Evolutionary conservation across 768 basidiomycete species (phyloP).

Genomic region (Arthromyces matolae): DNA sequence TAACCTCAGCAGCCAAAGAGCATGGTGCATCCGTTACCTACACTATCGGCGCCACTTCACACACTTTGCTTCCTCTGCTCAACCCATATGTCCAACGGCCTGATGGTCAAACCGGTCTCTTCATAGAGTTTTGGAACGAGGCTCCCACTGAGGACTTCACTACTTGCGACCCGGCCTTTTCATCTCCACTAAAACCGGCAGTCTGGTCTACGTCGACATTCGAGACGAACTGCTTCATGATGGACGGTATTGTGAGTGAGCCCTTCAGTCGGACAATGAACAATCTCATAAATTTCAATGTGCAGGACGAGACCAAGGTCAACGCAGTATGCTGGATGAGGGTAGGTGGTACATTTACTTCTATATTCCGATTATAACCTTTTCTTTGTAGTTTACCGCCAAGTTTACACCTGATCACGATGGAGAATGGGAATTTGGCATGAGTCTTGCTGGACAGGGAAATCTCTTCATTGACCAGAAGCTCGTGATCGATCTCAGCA

Average conservation of each 20-base stretch:
- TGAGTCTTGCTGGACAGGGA: constrained; percentile 40
- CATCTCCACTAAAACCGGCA: constrained; percentile 17
- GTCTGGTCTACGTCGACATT: constrained; percentile 38
- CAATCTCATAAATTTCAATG: neutral
- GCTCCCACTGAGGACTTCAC: constrained; percentile 35
- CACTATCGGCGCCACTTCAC: constrained; percentile 35
- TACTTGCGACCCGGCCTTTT: constrained; percentile 24
- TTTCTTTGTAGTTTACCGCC: constrained; percentile 32
- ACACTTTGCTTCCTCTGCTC: constrained; percentile 49
- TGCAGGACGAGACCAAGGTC: constrained; percentile 37
- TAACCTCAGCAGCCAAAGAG: constrained; percentile 37
- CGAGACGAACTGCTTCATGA: constrained; percentile 33
- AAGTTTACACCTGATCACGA: constrained; percentile 49
- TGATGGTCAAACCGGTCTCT: constrained; percentile 35
- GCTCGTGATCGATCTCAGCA: constrained; percentile 43
- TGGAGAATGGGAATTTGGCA: constrained; percentile 48
- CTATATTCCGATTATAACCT: neutral
- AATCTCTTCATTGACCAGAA: constrained; percentile 51
- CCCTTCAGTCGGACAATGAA: neutral
- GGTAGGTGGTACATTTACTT: constrained; percentile 24
- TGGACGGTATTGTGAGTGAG: constrained; percentile 39
- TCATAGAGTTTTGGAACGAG: constrained; percentile 45
- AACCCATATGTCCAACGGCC: constrained; percentile 40
- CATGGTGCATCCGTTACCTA: constrained; percentile 47
- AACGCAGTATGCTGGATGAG: constrained; percentile 38